phyloP scores from a whole-genome alignment of 23 red algal species.

The Gracilaria gracilis region DNA sequence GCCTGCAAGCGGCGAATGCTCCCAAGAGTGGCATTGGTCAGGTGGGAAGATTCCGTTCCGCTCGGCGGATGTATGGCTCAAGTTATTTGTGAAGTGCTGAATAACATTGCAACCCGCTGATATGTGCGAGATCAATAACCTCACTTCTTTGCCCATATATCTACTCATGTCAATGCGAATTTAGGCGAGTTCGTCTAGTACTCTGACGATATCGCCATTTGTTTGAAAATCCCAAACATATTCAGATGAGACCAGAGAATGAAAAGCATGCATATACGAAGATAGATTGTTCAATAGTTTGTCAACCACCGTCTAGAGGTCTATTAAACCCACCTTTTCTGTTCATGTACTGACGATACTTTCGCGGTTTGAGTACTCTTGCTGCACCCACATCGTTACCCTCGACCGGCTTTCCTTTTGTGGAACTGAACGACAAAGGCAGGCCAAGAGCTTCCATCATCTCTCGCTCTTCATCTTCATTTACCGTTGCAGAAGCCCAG shows the following conservation, averaged over 20 bases:
- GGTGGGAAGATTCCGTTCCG: neutral
- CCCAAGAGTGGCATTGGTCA: neutral
- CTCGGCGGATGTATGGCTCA: neutral
- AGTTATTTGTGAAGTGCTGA: conserved; percentile 11
- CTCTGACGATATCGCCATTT: too few relatives aligned
- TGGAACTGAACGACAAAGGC: conserved; percentile 48
- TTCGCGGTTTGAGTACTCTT: conserved; percentile 72
- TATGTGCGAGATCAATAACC: neutral
- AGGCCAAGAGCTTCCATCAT: conserved; percentile 49
- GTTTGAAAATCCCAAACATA: too few relatives aligned
- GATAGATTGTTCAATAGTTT: neutral
- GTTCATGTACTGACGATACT: conserved; percentile 96
- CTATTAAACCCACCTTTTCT: conserved; percentile 82
- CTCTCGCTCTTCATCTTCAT: conserved; percentile 19
- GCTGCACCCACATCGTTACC: conserved; percentile 79
- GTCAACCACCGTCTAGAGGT: conserved; percentile 62
- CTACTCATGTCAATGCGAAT: too few relatives aligned
- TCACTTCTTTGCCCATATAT: neutral
- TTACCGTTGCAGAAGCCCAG: conserved; percentile 15
- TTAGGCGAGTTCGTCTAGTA: too few relatives aligned
- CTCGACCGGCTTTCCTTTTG: conserved; percentile 79
- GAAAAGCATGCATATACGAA: neutral
- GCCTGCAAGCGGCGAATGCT: neutral
- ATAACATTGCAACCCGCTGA: neutral
- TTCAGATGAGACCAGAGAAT: neutral